Conservation (phyloP, 2,329 filamentous ascomycete species). For the Cladophialophora chaetospira region DNA sequence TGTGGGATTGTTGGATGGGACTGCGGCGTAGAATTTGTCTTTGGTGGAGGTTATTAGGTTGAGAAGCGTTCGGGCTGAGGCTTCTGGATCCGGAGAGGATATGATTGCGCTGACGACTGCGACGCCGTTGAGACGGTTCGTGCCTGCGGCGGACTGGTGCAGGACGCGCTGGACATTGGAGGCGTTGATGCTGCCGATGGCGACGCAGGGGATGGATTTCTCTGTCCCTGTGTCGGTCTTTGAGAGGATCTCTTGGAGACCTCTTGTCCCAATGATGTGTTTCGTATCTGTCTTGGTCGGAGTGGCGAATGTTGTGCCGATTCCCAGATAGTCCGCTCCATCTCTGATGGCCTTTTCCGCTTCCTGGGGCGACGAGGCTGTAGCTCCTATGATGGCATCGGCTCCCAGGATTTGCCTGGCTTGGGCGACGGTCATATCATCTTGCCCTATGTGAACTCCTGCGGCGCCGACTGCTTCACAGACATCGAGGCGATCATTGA, state of each 20-base stretch:
- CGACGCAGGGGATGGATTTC: conserved; percentile 64
- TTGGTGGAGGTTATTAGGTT: conserved; percentile 53
- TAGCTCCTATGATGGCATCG: conserved; percentile 83
- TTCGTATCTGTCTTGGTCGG: conserved; percentile 89
- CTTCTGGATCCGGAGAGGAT: conserved; percentile 66
- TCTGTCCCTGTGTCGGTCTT: conserved; percentile 55
- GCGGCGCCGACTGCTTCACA: conserved; percentile 83
- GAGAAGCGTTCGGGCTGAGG: conserved; percentile 62
- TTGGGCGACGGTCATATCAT: conserved; percentile 75
- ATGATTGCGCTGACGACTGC: conserved; percentile 91
- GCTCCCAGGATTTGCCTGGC: conserved; percentile 74
- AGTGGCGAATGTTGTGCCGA: conserved; percentile 88
- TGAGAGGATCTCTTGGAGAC: conserved; percentile 66
- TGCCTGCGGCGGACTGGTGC: conserved; percentile 60
- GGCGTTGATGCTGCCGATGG: conserved; percentile 85
- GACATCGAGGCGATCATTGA: conserved; percentile 92
- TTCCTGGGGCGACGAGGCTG: conserved; percentile 73
- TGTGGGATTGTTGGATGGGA: conserved; percentile 36
- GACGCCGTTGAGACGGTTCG: conserved; percentile 67
- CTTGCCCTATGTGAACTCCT: conserved; percentile 92
- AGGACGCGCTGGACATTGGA: conserved; percentile 74
- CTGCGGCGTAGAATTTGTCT: conserved; percentile 35
- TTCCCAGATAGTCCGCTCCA: conserved; percentile 87
- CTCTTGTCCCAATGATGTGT: conserved; percentile 72
- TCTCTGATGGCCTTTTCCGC: conserved; percentile 69